A percentile compares a stretch with the other conserved stretches of the same genome.
phyloP scores from a whole-genome alignment of 78 protist species.

The slime mould (Dictyostelium discoideum) region dicty_2.7 NC_007091.3:1650001-1650500 shows the following conservation, averaged over 20 bases:
- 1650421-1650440: neutral
- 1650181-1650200: neutral
- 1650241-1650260: conserved; percentile 21
- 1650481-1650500: no score
- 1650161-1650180: neutral
- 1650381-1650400: neutral
- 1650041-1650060: neutral
- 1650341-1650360: conserved; percentile 12
- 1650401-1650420: neutral
- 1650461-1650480: no score
- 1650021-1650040: neutral
- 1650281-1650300: neutral
- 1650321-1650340: conserved; percentile 21
- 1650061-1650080: neutral
- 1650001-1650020: neutral
- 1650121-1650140: neutral
- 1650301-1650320: conserved; percentile 46
- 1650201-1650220: neutral
- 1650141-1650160: neutral
- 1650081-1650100: neutral
- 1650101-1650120: neutral
- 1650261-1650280: conserved; percentile 1
- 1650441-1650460: conserved; percentile 10
- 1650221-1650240: neutral
- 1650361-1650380: conserved; percentile 24